Percentiles rank a stretch among this genome's conserved stretches.
These are phyloP conservation scores for Pleurotus tuoliensis DNA, from an alignment of 768 basidiomycete species.

Conservation along the genomic window DNA sequence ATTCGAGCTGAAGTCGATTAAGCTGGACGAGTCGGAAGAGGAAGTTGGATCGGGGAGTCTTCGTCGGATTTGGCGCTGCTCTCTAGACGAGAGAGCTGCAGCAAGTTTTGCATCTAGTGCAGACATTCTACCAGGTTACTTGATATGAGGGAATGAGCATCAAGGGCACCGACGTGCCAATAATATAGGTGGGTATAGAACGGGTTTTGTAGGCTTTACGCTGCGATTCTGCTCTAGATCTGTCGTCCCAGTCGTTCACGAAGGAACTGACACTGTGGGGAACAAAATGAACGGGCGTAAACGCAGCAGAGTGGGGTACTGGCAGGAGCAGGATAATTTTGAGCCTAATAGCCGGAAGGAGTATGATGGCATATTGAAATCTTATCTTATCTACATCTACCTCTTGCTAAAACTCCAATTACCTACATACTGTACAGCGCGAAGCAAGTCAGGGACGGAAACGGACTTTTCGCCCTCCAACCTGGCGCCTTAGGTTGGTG, in stretches of 20 bases:
- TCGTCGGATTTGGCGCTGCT: constrained; percentile 64
- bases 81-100: constrained; percentile 59
- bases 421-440: too few relatives aligned
- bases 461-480: background rate
- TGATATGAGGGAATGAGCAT: constrained; percentile 11
- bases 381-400: too few relatives aligned
- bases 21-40: constrained; percentile 27
- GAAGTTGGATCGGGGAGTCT: constrained; percentile 56
- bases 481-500: background rate
- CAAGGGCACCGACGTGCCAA: background rate
- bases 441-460: background rate
- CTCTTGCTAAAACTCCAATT: too few relatives aligned
- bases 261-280: too few relatives aligned
- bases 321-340: too few relatives aligned
- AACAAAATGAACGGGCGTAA: too few relatives aligned
- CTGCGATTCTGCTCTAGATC: background rate
- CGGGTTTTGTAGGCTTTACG: constrained; percentile 11
- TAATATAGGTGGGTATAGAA: constrained; percentile 11
- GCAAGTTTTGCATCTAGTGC: constrained; percentile 34
- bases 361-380: too few relatives aligned
- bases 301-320: too few relatives aligned
- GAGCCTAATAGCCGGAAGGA: too few relatives aligned
- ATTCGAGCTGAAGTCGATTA: constrained; percentile 81
- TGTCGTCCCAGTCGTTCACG: too few relatives aligned
- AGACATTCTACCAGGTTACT: constrained; percentile 8